Percentiles rank a stretch among this genome's conserved stretches.
phyloP scores from a whole-genome alignment of 1,284 basidiomycete species.

The Apiotrichum domesticum region DNA sequence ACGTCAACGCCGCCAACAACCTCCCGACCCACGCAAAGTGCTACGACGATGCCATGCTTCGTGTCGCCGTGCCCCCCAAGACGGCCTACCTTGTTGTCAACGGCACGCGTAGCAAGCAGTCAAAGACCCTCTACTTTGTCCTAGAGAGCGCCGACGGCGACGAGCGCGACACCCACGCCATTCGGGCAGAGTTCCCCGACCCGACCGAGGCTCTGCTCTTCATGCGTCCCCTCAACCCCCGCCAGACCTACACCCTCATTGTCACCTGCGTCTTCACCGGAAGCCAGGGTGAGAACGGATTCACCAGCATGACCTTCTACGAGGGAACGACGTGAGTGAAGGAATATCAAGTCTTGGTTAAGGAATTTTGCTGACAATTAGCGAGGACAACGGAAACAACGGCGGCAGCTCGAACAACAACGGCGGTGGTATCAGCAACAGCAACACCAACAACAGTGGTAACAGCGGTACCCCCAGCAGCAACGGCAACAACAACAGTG shows the following conservation, averaged over 20 bases:
- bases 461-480: too few species aligned
- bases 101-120: neutral
- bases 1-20: neutral
- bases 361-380: neutral
- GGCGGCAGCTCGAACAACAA: neutral
- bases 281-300: neutral
- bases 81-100: neutral
- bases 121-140: neutral
- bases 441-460: neutral
- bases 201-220: neutral
- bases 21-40: neutral
- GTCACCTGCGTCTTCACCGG: neutral
- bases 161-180: neutral
- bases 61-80: neutral
- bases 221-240: neutral
- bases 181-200: neutral
- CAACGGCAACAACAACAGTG: too few species aligned
- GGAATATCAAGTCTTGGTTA: too few species aligned
- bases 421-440: neutral
- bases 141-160: neutral
- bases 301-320: neutral
- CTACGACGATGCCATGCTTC: neutral
- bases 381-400: neutral
- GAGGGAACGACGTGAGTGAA: neutral
- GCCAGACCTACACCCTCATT: neutral